Percentiles rank a stretch among this genome's conserved stretches.
phyloP scores from a whole-genome alignment of 108 stramenopile genomes.

The Fragilariopsis cylindrus region DNA sequence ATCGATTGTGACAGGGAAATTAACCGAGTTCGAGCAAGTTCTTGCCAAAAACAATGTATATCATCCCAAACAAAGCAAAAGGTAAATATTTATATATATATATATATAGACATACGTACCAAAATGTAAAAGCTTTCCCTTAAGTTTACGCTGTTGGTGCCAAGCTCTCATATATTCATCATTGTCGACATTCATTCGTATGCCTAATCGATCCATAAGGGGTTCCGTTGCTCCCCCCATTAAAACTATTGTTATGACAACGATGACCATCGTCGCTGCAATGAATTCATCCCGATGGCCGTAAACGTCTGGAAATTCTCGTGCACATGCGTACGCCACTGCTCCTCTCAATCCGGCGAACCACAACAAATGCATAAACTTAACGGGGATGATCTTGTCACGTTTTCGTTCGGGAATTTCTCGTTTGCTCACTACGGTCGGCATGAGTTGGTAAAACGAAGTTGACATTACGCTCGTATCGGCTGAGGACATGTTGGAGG shows the following conservation, averaged over 20 bases:
- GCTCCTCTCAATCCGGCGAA: conserved; percentile 78
- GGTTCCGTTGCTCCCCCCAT: conserved; percentile 58
- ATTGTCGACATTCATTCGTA: conserved; percentile 55
- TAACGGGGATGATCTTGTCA: conserved; percentile 38
- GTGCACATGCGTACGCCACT: conserved; percentile 73
- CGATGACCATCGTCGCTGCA: conserved; percentile 61
- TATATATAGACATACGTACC: conserved; percentile 20
- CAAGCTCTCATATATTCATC: conserved; percentile 54
- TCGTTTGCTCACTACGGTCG: conserved; percentile 11
- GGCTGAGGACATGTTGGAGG: conserved; percentile 4
- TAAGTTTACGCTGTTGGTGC: conserved; percentile 28
- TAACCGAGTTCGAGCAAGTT: neutral
- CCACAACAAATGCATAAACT: conserved; percentile 66
- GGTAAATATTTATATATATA: too few species aligned
- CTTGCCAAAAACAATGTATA: too few species aligned
- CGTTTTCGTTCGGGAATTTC: conserved; percentile 27
- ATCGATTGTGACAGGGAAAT: neutral
- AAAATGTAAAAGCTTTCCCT: conserved; percentile 43
- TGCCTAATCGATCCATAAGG: conserved; percentile 39
- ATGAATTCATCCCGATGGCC: conserved; percentile 49
- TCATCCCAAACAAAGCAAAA: too few species aligned
- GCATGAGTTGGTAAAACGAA: conserved; percentile 1
- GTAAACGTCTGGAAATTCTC: conserved; percentile 54
- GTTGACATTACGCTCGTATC: neutral
- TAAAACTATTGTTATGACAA: conserved; percentile 51